Conservation (phyloP, 805 yeast species). For the Metschnikowia rubicola region DNA sequence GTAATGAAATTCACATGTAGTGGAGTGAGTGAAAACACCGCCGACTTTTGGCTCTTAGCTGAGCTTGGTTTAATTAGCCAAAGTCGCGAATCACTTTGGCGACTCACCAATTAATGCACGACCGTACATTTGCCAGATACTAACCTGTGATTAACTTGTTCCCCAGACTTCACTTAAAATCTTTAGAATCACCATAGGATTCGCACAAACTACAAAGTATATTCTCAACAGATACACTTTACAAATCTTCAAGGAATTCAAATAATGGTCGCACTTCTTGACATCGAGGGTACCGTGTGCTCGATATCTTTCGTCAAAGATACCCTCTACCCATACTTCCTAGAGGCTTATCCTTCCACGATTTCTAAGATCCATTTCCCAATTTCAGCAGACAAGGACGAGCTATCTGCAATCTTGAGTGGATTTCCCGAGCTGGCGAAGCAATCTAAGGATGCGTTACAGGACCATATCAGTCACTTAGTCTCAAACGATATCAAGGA, state of each 20-base stretch:
- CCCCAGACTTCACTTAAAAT: no score
- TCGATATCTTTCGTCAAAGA: conserved; percentile 88
- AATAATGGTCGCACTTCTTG: conserved; percentile 44
- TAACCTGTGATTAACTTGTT: no score
- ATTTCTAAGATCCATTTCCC: conserved; percentile 28
- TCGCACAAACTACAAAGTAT: no score
- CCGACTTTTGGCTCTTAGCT: no score
- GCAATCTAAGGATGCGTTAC: conserved; percentile 29
- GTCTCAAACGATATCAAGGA: conserved; percentile 73
- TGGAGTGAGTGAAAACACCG: no score
- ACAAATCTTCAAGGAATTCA: not conserved
- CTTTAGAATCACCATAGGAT: no score
- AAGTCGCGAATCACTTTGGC: no score
- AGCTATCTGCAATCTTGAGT: conserved; percentile 30
- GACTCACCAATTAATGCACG: no score
- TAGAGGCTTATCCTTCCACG: conserved; percentile 44
- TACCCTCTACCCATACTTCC: conserved; percentile 71
- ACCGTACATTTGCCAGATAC: no score
- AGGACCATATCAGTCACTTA: conserved; percentile 50
- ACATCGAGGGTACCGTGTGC: conserved; percentile 91
- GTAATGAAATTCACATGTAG: no score
- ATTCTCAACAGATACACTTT: no score
- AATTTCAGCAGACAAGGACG: conserved; percentile 6
- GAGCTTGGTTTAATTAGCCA: no score
- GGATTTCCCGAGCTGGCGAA: conserved; percentile 44